phyloP scores from a whole-genome alignment of 169 alveolate species.

The Plasmodium fragile region DNA sequence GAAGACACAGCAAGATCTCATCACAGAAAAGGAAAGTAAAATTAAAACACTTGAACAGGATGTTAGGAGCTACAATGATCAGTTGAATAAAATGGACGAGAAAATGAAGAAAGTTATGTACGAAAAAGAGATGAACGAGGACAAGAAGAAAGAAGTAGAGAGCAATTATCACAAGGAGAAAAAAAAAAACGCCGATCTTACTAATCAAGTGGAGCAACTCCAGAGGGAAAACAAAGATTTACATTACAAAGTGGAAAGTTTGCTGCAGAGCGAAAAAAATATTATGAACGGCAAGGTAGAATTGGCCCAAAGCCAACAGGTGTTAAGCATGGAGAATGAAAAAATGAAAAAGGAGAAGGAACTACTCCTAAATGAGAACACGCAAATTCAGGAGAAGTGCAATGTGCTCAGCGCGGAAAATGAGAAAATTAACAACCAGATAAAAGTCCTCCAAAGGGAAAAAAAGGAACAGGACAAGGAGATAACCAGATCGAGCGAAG shows the following conservation, averaged over 20 bases:
- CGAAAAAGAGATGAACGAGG: conserved; percentile 11
- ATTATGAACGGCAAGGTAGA: conserved; percentile 19
- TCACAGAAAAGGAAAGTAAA: conserved; percentile 28
- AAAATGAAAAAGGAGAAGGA: conserved; percentile 13
- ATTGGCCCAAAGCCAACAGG: conserved; percentile 19
- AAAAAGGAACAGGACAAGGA: conserved; percentile 1
- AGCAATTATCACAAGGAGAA: conserved; percentile 36
- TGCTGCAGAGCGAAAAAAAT: conserved; percentile 55
- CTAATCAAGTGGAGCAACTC: conserved; percentile 10
- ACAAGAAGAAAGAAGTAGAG: conserved; percentile 32
- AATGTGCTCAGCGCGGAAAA: conserved; percentile 4
- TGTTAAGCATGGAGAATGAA: conserved; percentile 31
- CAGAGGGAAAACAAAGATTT: conserved; percentile 29
- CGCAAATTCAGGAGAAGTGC: conserved; percentile 15
- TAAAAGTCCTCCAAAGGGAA: background rate
- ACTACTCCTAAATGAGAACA: conserved; percentile 14
- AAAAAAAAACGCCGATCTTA: conserved; percentile 11
- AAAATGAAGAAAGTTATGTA: conserved; percentile 26
- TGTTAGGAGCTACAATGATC: background rate
- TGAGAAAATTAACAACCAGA: conserved; percentile 13
- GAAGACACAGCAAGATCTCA: conserved; percentile 28
- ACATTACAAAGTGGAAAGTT: conserved; percentile 31
- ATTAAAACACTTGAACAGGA: conserved; percentile 9
- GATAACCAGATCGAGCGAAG: background rate
- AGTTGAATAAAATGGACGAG: conserved; percentile 26